Evolutionary conservation across 345 rosid genomes (phyloP).

Genomic region (Murraya koenigii): DNA sequence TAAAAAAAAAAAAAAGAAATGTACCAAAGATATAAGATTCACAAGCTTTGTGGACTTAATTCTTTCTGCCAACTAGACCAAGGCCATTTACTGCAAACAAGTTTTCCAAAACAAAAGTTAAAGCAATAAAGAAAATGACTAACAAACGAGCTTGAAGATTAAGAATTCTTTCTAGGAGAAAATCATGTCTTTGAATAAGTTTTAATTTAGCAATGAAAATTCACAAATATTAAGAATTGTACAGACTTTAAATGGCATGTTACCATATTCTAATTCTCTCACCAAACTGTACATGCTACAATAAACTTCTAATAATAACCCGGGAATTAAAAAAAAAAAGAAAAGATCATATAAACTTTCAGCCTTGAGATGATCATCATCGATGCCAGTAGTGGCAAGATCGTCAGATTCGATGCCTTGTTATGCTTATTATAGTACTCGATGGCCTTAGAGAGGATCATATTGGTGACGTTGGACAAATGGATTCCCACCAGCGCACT

Average conservation of each 20-base stretch:
- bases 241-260: no score
- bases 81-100: background rate
- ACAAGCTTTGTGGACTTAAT: background rate
- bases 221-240: no score
- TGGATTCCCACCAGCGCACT: conserved; percentile 58
- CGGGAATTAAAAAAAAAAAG: no score
- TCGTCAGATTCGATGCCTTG: conserved; percentile 34
- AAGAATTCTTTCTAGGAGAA: no score
- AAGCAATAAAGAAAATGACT: no score
- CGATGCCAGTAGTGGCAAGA: conserved; percentile 19
- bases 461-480: conserved; percentile 59
- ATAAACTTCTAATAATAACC: no score
- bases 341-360: no score
- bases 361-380: conserved; percentile 15
- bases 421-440: conserved; percentile 77
- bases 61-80: background rate
- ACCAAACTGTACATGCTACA: no score
- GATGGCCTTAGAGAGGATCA: conserved; percentile 59
- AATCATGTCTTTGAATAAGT: no score
- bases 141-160: no score
- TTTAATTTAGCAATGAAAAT: no score
- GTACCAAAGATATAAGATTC: background rate
- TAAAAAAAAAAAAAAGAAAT: background rate
- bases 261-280: no score
- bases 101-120: background rate